These are phyloP conservation scores for Candida jianshihensis DNA, from an alignment of 805 yeast genomes.

Conservation along the genomic window DNA sequence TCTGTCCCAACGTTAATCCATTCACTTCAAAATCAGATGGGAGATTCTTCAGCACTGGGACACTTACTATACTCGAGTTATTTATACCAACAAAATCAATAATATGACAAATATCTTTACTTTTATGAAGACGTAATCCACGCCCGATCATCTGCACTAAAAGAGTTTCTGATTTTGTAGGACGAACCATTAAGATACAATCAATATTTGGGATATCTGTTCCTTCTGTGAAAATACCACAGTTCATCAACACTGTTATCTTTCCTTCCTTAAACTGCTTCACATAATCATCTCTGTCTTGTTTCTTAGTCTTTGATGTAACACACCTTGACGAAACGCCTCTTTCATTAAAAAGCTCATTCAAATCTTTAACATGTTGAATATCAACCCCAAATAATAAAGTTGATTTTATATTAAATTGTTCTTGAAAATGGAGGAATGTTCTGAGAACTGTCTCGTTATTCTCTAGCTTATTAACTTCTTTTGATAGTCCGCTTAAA, in stretches of 20 bases:
- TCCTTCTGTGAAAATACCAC: conserved; percentile 90
- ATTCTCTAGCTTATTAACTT: conserved; percentile 45
- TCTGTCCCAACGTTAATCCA: conserved; percentile 27
- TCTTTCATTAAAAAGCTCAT: conserved; percentile 41
- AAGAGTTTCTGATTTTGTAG: conserved; percentile 68
- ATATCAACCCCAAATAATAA: conserved; percentile 75
- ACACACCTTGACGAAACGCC: conserved; percentile 70
- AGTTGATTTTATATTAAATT: conserved; percentile 47
- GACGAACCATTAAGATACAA: conserved; percentile 69
- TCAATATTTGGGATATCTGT: conserved; percentile 91
- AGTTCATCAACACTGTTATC: conserved; percentile 73
- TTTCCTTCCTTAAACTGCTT: conserved; percentile 54
- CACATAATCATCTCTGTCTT: conserved; percentile 45
- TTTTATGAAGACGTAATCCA: conserved; percentile 61
- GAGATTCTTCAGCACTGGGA: conserved; percentile 43
- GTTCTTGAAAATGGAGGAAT: conserved; percentile 37
- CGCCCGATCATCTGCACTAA: conserved; percentile 88
- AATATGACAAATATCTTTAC: conserved; percentile 62
- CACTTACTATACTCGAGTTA: conserved; percentile 45
- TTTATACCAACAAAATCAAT: conserved; percentile 69
- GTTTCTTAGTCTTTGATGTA: conserved; percentile 53
- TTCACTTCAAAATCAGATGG: conserved; percentile 19
- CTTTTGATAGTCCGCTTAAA: conserved; percentile 40
- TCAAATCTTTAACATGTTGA: conserved; percentile 51
- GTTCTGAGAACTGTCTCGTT: conserved; percentile 51